A percentile compares a stretch with the other conserved stretches of the same genome.
Evolutionary conservation across 2,329 filamentous ascomycete species (phyloP).

Genomic region (Byssothecium circinans): DNA sequence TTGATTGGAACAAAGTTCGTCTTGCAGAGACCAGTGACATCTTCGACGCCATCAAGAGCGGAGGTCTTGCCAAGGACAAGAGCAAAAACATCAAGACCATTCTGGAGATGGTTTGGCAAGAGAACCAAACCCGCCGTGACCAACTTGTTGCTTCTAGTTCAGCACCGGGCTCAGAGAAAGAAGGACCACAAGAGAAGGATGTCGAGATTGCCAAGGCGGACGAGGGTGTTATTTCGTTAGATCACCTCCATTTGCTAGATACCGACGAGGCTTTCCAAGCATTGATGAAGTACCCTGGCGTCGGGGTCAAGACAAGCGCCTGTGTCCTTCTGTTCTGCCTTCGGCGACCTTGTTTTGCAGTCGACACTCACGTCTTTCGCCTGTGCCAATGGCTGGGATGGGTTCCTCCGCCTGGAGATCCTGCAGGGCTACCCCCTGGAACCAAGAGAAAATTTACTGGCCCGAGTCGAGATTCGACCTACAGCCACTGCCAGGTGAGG

Average conservation of each 20-base stretch:
- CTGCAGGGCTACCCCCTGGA: conserved; percentile 32
- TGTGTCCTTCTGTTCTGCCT: conserved; percentile 68
- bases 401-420: conserved; percentile 53
- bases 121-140: conserved; percentile 62
- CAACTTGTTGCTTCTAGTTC: conserved; percentile 47
- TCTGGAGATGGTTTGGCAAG: conserved; percentile 69
- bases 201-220: conserved; percentile 61
- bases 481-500: conserved; percentile 61
- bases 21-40: conserved; percentile 61
- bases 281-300: conserved; percentile 62
- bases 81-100: conserved; percentile 73
- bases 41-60: conserved; percentile 68
- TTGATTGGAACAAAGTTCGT: conserved; percentile 74
- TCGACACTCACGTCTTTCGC: conserved; percentile 68
- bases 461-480: conserved; percentile 56
- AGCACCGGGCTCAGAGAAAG: conserved; percentile 47
- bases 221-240: conserved; percentile 64
- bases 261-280: conserved; percentile 61
- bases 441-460: conserved; percentile 48
- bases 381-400: conserved; percentile 64
- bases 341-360: conserved; percentile 64
- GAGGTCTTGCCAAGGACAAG: conserved; percentile 72
- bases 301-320: conserved; percentile 67
- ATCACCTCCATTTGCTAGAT: conserved; percentile 60
- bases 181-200: conserved; percentile 55